phyloP scores from a whole-genome alignment of 2,329 filamentous ascomycete species.

The Teratosphaeria gauchensis region DNA sequence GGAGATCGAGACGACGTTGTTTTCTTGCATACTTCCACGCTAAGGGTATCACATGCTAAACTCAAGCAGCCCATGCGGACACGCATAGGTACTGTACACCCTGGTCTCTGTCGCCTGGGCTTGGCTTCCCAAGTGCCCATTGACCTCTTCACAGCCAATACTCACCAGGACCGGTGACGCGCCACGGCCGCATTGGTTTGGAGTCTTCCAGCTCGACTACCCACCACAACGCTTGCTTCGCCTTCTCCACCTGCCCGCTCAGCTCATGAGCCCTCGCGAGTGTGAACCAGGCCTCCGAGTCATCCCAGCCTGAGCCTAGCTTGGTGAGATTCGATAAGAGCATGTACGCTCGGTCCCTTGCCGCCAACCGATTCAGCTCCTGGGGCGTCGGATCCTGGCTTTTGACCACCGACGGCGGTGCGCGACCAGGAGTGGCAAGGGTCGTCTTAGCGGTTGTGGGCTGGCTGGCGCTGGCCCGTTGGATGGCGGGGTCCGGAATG shows the following conservation, averaged over 20 bases:
- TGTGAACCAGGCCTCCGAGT: slow-evolving; percentile 85
- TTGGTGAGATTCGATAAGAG: slow-evolving; percentile 76
- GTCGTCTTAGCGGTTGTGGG: slow-evolving; percentile 10
- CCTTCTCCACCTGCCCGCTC: slow-evolving; percentile 73
- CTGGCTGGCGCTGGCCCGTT: slow-evolving; percentile 5
- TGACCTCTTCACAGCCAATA: slow-evolving; percentile 6
- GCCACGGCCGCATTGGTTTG: slow-evolving; percentile 70
- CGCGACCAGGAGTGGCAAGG: slow-evolving; percentile 3
- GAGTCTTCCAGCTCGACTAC: slow-evolving; percentile 90
- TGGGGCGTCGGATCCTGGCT: slow-evolving; percentile 46
- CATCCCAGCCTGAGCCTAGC: slow-evolving; percentile 79
- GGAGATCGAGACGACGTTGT: background rate
- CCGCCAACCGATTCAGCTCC: slow-evolving; percentile 72
- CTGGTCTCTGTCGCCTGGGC: background rate
- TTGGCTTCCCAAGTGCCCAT: background rate
- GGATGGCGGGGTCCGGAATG: slow-evolving; percentile 4
- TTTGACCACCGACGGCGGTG: background rate
- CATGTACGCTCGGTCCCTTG: slow-evolving; percentile 78
- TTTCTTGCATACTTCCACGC: background rate
- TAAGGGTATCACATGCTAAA: slow-evolving; percentile 2
- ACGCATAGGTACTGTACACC: background rate
- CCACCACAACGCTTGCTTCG: slow-evolving; percentile 94
- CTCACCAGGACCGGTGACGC: slow-evolving; percentile 33
- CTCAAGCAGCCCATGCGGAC: background rate
- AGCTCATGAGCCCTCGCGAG: slow-evolving; percentile 81